These are phyloP conservation scores for Aspergillus ustus DNA, from an alignment of 2,329 filamentous ascomycete genomes.

Conservation along the genomic window DNA sequence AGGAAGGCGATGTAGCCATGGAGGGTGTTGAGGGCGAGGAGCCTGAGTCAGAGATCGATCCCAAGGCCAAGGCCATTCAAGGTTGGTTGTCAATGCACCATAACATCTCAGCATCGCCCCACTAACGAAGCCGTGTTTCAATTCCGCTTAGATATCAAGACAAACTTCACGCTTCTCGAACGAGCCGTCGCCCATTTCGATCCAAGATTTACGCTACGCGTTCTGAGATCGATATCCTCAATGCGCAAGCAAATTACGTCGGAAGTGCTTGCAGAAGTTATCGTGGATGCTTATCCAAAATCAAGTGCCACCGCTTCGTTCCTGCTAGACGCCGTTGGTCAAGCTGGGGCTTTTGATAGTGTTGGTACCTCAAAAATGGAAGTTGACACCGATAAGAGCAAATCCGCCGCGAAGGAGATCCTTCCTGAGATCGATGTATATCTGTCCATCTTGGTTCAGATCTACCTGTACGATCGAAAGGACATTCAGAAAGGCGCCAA, in stretches of 20 bases:
- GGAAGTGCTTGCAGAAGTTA: constrained; percentile 78
- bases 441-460: constrained; percentile 82
- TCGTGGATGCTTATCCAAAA: constrained; percentile 77
- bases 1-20: constrained; percentile 74
- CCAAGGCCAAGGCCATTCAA: constrained; percentile 56
- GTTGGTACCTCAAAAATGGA: constrained; percentile 72
- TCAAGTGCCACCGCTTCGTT: constrained; percentile 70
- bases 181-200: constrained; percentile 93
- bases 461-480: constrained; percentile 85
- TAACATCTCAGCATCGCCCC: neutral
- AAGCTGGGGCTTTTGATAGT: constrained; percentile 67
- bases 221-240: constrained; percentile 91
- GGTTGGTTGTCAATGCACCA: constrained; percentile 35
- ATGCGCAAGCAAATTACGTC: constrained; percentile 88
- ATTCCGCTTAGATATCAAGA: constrained; percentile 77
- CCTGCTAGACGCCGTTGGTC: constrained; percentile 71
- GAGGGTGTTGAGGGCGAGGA: constrained; percentile 55
- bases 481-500: constrained; percentile 77
- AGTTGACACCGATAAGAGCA: constrained; percentile 71
- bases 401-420: constrained; percentile 68
- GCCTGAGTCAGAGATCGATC: constrained; percentile 49
- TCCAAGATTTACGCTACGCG: constrained; percentile 90
- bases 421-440: constrained; percentile 89
- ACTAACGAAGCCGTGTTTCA: constrained; percentile 15
- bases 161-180: constrained; percentile 89